Base-by-base conservation (phyloP, 2,329 filamentous ascomycete genomes). In the Xylariaceae sp. region DNA sequence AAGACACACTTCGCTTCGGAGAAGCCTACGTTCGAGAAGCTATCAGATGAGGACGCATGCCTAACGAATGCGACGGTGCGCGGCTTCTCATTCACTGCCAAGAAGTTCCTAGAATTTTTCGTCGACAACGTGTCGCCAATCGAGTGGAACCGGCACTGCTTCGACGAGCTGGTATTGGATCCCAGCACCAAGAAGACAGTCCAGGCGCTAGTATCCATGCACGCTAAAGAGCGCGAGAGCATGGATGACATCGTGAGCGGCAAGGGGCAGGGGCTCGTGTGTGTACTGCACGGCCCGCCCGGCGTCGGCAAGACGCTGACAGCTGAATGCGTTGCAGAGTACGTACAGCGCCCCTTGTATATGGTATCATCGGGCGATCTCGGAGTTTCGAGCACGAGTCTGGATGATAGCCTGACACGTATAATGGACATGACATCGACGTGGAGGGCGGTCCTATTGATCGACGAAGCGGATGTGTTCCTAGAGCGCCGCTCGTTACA, bases 281-380 rank as follows among this genome's bases (percentile, higher is more conserved):
- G 77, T 39, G 70, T 80, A 1, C 68, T 80, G 4, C 75, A 72
- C 7, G 76, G 77, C 0, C 75, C 75, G 0, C 75, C 75, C 0
- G 77, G 77, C 3, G 77, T 75, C 0, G 77, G 77, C 20, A 80
- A 67, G 48, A 64, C 63, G 1, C 59, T 75, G 13, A 75, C 72
- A 1, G 73, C 70, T 5, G 67, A 73, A 50, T 70, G 72, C 16
- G 67, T 74, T 3, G 71, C 75, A 8, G 78, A 75, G 51, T 60
- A 64, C 26, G 60, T 66, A 15, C 59, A 65, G 9, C 60, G 62
- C 7, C 73, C 71, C 11, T 65, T 75, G 0, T 74, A 72, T 56
- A 65, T 61, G 37, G 65, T 74, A 3, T 65, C 65, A 7, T 62
- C 66, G 1, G 67, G 68, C 10, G 68, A 72, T 11, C 59, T 73